Evolutionary conservation across 257 asterid species (phyloP), one percentile per base, ranked within the genome.

Genomic region (Rehmannia glutinosa): DNA sequence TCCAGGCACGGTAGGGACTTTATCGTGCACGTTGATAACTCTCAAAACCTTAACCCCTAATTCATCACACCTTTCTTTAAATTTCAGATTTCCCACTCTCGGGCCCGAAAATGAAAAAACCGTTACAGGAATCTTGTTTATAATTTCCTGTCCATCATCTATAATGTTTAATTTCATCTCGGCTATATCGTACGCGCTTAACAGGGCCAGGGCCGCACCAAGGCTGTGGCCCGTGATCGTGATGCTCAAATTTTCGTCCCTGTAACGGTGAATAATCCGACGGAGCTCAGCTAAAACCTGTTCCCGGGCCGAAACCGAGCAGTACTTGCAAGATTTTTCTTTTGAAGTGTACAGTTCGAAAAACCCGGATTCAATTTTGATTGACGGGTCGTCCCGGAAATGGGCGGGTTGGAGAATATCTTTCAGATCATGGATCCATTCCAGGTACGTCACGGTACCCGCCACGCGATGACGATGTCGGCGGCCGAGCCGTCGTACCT

Each of bases 391-490:
- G 64, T 85, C 76, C 0, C 85, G 76, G 77, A 90, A 90, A 36
- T 81, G 91, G 20, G 97, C 89, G 0, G 97, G 97, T 5, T 76
- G 87, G 16, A 90, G 77, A 25, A 87, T 82, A 64, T 87, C 89
- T 72, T 87, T 86, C 10, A 90, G 81, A 59, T 90, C 93, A 51
- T 87, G 95, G 71, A 85, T 80, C 95, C 97, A 90, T 43, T 90
- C 97, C 2, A 90, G 84, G 78, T 85, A 90, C 1, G 97, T 90
- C 7, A 87, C 91, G 0, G 97, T 90, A 10, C 95, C n/a, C 95
- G 84, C 95, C 95, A 90, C 8, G 95, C 85, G 39, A 90, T 45
- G 17, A 87, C 78, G 30, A 87, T 74, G 78, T 85, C 93, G 86
- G 11, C 95, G 86, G 8, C 97, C 95, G 0, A 90, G 81, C 7